Evolutionary conservation across 2,329 filamentous ascomycete species (phyloP), one percentile per base, ranked within the genome.

Genomic region (Colletotrichum sansevieriae): DNA sequence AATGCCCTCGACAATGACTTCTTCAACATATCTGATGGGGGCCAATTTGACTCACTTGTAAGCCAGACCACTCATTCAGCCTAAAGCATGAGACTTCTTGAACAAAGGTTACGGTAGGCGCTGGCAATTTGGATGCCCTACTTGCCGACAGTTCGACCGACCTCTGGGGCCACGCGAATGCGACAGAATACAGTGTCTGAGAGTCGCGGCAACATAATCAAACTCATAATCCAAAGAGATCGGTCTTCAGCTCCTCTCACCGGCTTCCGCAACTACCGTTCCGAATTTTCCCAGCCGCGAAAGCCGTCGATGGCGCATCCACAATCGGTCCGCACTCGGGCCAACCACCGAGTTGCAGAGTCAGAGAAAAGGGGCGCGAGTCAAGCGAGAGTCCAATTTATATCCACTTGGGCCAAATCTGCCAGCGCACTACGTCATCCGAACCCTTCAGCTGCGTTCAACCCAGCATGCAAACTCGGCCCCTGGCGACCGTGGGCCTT

Each of bases 31-130:
- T 68, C 71, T 4, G 71, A 73, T 8, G 76, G 75, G 75, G 73
- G 72, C 1, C 73, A 76, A 20, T 76, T 74, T 39, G 72, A 74
- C 20, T 73, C 72, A 12, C n/a, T 74, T 56, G 72, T 73, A 59
- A 68, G 71, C 68, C 25, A 59, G 9, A 10, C n/a, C 12, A 2
- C 13, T 35, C 9, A 15, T 35, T 11, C 8, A 18, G 9, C 2
- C 2, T 13, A 9, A 47, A 11, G n/a, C 9, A 22, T 41, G 12
- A 25, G 33, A n/a, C 3, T 6, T 22, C 20, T 18, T 18, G 18
- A 18, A 55, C 0, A 37, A 22, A 63, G 49, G 60, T 56, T 12
- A 56, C 51, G 1, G 51, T 49, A 39, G 60, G 60, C 25, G 44
- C 43, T 10, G 60, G 39, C 8, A 63, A 51, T 18, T 25, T 56